Evolutionary conservation across 768 basidiomycete genomes (phyloP).

Genomic region (Hydnomerulius pinastri): DNA sequence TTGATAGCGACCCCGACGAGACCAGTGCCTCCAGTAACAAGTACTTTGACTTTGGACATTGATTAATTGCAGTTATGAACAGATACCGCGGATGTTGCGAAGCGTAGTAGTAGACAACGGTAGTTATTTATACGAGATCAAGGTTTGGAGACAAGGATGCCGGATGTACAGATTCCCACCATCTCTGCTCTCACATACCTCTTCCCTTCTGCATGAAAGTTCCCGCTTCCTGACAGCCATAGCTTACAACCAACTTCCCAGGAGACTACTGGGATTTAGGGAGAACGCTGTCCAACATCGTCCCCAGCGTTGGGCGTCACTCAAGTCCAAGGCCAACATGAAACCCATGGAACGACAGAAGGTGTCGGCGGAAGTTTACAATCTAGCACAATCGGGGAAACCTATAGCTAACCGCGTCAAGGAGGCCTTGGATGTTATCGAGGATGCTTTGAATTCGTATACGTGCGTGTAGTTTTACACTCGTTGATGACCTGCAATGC

Average conservation of each 20-base stretch:
- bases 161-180: slow-evolving; percentile 15
- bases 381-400: slow-evolving; percentile 54
- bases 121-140: slow-evolving; percentile 2
- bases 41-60: slow-evolving; percentile 53
- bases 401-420: slow-evolving; percentile 62
- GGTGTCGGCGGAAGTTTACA: slow-evolving; percentile 62
- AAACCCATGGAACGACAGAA: slow-evolving; percentile 48
- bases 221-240: slow-evolving; percentile 5
- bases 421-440: slow-evolving; percentile 83
- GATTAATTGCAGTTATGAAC: not conserved
- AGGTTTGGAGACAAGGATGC: not conserved
- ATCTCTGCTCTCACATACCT: not conserved
- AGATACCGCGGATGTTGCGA: not conserved
- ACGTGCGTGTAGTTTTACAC: slow-evolving; percentile 58
- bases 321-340: slow-evolving; percentile 6
- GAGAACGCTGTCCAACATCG: not conserved
- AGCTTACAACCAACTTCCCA: slow-evolving; percentile 5
- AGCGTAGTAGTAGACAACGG: not conserved
- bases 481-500: slow-evolving; percentile 6
- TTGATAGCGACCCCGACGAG: slow-evolving; percentile 87
- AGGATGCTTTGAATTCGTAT: slow-evolving; percentile 71
- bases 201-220: slow-evolving; percentile 11
- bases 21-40: slow-evolving; percentile 85
- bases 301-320: not conserved
- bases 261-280: not conserved